Evolutionary conservation across 2,329 filamentous ascomycete genomes (phyloP).

Genomic region (Diaporthe citriasiana): DNA sequence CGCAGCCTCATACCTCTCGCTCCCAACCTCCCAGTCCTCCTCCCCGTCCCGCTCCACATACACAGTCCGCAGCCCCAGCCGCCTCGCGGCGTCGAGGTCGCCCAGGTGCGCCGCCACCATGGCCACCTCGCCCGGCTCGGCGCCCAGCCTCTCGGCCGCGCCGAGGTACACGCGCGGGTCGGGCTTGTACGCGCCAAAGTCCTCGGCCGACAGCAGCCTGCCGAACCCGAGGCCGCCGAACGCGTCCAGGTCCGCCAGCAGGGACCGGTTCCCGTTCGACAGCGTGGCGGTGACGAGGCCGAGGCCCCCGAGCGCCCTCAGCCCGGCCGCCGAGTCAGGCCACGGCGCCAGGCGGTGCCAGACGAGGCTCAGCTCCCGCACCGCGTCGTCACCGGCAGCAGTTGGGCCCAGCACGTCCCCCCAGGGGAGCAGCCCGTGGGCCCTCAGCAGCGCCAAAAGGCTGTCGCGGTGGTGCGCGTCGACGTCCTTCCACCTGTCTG

Average conservation of each 20-base stretch:
- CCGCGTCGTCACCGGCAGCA: conserved; percentile 63
- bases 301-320: conserved; percentile 64
- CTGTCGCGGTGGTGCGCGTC: conserved; percentile 79
- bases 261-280: conserved; percentile 79
- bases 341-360: conserved; percentile 83
- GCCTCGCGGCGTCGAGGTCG: conserved; percentile 77
- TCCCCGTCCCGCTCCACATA: conserved; percentile 80
- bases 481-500: conserved; percentile 74
- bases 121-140: conserved; percentile 73
- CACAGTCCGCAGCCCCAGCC: conserved; percentile 75
- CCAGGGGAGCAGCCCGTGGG: conserved; percentile 66
- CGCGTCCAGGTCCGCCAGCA: conserved; percentile 75
- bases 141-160: conserved; percentile 70
- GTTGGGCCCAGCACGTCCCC: conserved; percentile 66
- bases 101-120: conserved; percentile 83
- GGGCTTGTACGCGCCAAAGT: conserved; percentile 83
- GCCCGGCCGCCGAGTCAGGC: conserved; percentile 71
- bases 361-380: conserved; percentile 73
- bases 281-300: conserved; percentile 74
- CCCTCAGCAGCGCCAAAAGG: conserved; percentile 69
- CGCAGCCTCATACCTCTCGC: conserved; percentile 65
- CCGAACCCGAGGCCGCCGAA: conserved; percentile 74
- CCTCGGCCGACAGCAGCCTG: conserved; percentile 74
- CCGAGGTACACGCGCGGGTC: conserved; percentile 77
- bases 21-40: conserved; percentile 70